Base-by-base conservation (phyloP, 495 filamentous ascomycete species). In the Choiromyces venosus region DNA sequence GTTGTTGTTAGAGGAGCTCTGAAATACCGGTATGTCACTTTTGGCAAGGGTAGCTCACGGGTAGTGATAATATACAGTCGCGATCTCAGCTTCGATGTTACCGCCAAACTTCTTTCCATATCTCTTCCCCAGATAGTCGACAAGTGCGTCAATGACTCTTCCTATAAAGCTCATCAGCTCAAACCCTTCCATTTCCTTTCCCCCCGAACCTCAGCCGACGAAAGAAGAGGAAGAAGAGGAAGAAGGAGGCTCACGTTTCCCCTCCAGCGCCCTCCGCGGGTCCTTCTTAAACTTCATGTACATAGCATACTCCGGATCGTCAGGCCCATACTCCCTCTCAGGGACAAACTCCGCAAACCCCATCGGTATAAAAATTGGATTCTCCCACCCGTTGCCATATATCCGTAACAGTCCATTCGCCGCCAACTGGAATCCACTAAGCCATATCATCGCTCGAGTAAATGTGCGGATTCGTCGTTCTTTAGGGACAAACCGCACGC, bases 1-100 rank as follows among this genome's bases (percentile, higher is more conserved):
- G n/a, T 40, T n/a, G 66, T 39, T 19, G 35, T n/a, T 40, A 37
- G 37, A 68, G 33, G 14, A 29, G 25, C 10, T 40, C 66, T 42
- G 18, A 37, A 66, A 18, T n/a, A n/a, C n/a, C n/a, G 36, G n/a
- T 68, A 21, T n/a, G n/a, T n/a, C 39, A 18, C n/a, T 12, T 38
- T 66, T 38, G 25, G 37, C 35, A 66, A 21, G 38, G 52, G 38
- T 16, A 33, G 76, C 75, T 71, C 65, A 78, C 69, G 78, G 78
- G 65, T 79, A 79, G 37, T 80, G 74, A 42, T 69, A 80, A 61
- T 80, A 80, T 37, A 80, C 71, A 12, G 79, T 74, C 35, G 77
- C 71, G 12, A 56, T 71, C 52, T 70, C 71, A 10, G 71, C 68
- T 67, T 73, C 76, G 25, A 80, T 66, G 36, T 80, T 71, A 29